A percentile compares a stretch with the other conserved stretches of the same genome.
Conservation (phyloP, 768 basidiomycete genomes). For the Xerocomus brunneocitrinus region DNA sequence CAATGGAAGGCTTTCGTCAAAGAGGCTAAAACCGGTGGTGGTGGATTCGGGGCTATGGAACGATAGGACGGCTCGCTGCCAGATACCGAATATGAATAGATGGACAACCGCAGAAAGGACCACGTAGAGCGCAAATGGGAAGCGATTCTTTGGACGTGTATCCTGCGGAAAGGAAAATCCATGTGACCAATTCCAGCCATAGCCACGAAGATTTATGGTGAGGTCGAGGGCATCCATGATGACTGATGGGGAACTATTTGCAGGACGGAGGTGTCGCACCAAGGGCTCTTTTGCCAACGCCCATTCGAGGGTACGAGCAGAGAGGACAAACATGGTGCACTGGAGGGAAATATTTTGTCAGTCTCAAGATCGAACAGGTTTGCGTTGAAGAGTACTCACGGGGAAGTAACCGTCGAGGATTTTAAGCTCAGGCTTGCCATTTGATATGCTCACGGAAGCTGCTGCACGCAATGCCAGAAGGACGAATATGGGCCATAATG, state of each 20-base stretch:
- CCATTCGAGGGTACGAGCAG: constrained; percentile 17
- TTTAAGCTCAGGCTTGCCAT: neutral
- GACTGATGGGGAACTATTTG: too few relatives aligned
- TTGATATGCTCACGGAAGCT: constrained; percentile 8
- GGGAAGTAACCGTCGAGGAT: constrained; percentile 8
- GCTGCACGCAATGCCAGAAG: constrained; percentile 40
- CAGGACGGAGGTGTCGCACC: too few relatives aligned
- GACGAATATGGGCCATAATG: constrained; percentile 43
- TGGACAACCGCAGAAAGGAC: constrained; percentile 31
- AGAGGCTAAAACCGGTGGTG: constrained; percentile 26
- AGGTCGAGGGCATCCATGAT: too few relatives aligned
- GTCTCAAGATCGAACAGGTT: neutral
- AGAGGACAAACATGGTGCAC: constrained; percentile 13
- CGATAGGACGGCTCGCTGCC: constrained; percentile 45
- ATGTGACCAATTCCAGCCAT: constrained; percentile 25
- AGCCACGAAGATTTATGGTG: constrained; percentile 43
- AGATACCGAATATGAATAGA: constrained; percentile 40
- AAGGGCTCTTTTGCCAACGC: too few relatives aligned
- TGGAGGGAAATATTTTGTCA: neutral
- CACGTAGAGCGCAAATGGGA: constrained; percentile 35
- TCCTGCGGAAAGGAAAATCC: constrained; percentile 29
- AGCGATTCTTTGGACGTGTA: constrained; percentile 36
- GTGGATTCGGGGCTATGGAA: constrained; percentile 19
- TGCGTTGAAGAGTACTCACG: constrained; percentile 2
- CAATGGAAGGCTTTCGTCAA: constrained; percentile 29